Conservation (phyloP, 495 filamentous ascomycete genomes). For the Penicillium verhagenii region DNA sequence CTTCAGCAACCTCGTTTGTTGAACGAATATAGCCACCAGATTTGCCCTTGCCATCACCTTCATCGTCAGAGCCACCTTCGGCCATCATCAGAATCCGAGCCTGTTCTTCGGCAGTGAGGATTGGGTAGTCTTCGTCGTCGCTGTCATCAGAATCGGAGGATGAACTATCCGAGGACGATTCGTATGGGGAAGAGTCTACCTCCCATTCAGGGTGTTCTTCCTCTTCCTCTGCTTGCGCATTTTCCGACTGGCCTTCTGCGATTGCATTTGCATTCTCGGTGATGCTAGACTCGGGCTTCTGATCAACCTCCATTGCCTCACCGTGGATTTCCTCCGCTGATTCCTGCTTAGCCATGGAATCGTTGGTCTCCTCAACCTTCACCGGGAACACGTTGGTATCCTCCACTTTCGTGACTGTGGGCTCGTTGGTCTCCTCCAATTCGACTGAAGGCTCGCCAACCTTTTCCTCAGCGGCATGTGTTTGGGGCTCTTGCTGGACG, state of each 20-base stretch:
- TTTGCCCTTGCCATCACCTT: conserved; percentile 51
- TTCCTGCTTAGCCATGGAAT: conserved; percentile 6
- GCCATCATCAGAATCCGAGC: conserved; percentile 77
- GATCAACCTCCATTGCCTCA: conserved; percentile 40
- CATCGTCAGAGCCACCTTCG: conserved; percentile 70
- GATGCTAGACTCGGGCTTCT: conserved; percentile 13
- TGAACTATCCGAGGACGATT: conserved; percentile 54
- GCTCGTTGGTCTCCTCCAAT: background rate
- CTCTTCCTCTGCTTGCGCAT: conserved; percentile 43
- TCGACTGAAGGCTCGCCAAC: background rate
- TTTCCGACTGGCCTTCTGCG: conserved; percentile 9
- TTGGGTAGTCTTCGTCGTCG: conserved; percentile 68
- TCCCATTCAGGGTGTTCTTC: conserved; percentile 72
- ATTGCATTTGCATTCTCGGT: conserved; percentile 7
- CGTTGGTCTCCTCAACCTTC: conserved; percentile 2
- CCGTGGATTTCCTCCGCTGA: background rate
- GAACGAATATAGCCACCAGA: conserved; percentile 55
- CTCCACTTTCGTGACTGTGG: background rate
- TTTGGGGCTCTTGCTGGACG: conserved; percentile 6
- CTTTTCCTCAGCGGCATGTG: background rate
- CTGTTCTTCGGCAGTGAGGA: conserved; percentile 74
- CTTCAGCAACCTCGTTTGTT: conserved; percentile 70
- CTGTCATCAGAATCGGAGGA: conserved; percentile 59
- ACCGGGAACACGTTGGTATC: background rate
- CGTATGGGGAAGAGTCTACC: conserved; percentile 62